Evolutionary conservation across 768 basidiomycete genomes (phyloP).

Genomic region (Lentinula boryana): DNA sequence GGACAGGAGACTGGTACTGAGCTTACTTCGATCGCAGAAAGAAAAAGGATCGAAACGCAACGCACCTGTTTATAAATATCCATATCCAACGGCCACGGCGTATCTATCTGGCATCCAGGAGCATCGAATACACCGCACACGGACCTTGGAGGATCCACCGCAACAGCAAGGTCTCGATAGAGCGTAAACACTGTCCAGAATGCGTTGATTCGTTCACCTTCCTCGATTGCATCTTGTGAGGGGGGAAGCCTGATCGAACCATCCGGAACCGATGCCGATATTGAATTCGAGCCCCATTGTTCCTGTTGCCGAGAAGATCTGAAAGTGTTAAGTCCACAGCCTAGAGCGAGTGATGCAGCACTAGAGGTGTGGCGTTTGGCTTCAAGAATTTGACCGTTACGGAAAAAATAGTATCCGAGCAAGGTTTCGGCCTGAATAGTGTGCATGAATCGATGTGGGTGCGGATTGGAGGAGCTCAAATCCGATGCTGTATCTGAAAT

Average conservation of each 20-base stretch:
- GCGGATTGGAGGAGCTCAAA: constrained; percentile 33
- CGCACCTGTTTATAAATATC: constrained; percentile 31
- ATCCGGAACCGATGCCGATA: constrained; percentile 23
- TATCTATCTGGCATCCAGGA: constrained; percentile 43
- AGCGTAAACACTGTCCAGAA: constrained; percentile 61
- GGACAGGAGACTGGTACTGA: background rate
- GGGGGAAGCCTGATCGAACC: constrained; percentile 33
- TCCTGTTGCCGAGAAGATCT: constrained; percentile 24
- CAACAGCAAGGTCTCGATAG: constrained; percentile 51
- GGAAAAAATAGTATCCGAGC: constrained; percentile 61
- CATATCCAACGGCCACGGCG: constrained; percentile 46
- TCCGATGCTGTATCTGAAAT: constrained; percentile 35
- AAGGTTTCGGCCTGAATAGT: constrained; percentile 59
- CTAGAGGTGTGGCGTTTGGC: constrained; percentile 53
- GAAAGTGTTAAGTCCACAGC: constrained; percentile 42
- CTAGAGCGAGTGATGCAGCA: constrained; percentile 44
- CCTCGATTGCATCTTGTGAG: constrained; percentile 41
- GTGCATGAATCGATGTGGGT: constrained; percentile 43
- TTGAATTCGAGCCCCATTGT: constrained; percentile 18
- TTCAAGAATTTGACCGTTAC: constrained; percentile 50
- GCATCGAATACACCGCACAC: constrained; percentile 51
- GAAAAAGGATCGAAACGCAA: constrained; percentile 1
- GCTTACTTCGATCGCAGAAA: background rate
- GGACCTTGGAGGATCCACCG: constrained; percentile 44
- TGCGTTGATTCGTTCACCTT: constrained; percentile 60